Evolutionary conservation across 495 filamentous ascomycete genomes (phyloP).

Genomic region (Aspergillus funiculosus): DNA sequence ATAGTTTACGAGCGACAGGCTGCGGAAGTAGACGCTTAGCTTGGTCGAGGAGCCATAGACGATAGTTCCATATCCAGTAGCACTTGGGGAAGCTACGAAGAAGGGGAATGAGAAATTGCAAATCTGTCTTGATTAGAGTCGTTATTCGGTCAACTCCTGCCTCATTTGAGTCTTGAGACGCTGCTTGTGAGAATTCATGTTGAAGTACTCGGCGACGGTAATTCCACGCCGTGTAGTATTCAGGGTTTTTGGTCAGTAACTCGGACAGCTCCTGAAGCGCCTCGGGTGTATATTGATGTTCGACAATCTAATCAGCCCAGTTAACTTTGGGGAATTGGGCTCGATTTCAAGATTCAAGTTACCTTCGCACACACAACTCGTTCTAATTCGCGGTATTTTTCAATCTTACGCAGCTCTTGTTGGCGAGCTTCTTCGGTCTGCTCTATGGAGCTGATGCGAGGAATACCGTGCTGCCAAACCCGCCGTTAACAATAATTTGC

Average conservation of each 20-base stretch:
- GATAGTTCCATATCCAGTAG: conserved; percentile 99
- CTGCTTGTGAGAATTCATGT: conserved; percentile 37
- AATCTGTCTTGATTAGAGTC: conserved; percentile 59
- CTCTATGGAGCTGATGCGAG: conserved; percentile 55
- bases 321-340: neutral
- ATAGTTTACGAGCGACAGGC: conserved; percentile 54
- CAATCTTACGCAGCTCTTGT: conserved; percentile 71
- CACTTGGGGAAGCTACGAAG: conserved; percentile 87
- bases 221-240: conserved; percentile 99
- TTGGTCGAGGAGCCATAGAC: conserved; percentile 77
- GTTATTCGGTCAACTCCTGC: conserved; percentile 26
- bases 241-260: conserved; percentile 81
- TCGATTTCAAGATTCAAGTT: neutral
- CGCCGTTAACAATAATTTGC: conserved; percentile 13
- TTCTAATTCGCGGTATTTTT: conserved; percentile 68
- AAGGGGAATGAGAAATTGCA: conserved; percentile 75
- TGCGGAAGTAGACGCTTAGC: conserved; percentile 56
- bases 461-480: conserved; percentile 65
- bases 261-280: conserved; percentile 71
- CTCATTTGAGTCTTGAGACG: conserved; percentile 17
- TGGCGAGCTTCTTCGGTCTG: conserved; percentile 56
- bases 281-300: conserved; percentile 55
- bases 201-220: conserved; percentile 66
- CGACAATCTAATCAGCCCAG: conserved; percentile 40
- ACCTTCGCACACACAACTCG: conserved; percentile 58